Base-by-base conservation (phyloP, 2,329 filamentous ascomycete species). In the Fusarium incarnatum region DNA sequence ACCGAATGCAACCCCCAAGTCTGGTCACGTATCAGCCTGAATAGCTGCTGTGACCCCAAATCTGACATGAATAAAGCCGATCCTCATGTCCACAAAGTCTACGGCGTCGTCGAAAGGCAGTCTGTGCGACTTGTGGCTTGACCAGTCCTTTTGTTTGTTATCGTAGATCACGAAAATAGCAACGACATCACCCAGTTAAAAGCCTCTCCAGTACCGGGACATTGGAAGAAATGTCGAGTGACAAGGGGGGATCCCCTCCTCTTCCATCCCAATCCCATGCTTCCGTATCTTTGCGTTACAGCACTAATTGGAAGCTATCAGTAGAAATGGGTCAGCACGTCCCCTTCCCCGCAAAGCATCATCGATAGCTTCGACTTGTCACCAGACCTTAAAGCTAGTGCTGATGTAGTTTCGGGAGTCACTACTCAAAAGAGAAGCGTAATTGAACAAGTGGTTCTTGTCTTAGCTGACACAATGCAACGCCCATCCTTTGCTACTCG, bases 401-500 rank as follows among this genome's bases (percentile, higher is more conserved):
- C 63, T 67, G 62, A 67, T 67, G n/a, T 61, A 42, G 55, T 34
- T n/a, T 47, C 63, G 63, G 63, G 54, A 41, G 63, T 66, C 62
- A 67, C 56, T 61, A 61, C 63, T 66, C 23, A 67, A 66, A 66
- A 49, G 44, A 61, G 63, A 60, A 66, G 48, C 9, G 44, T 60
- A 48, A 46, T 25, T 37, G 60, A 46, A n/a, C 60, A 46, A 41
- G 52, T 64, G 60, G 50, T 40, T 46, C 13, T 47, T 34, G 15
- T 40, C 60, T 65, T 66, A 54, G 62, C 49, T 67, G 56, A 56
- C 63, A 67, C 37, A 62, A 60, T 56, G 45, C 18, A 52, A 68
- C 42, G 42, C 46, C 32, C 25, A 44, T 22, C 20, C 23, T 25
- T 54, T 54, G n/a, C 37, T 58, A 20, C 22, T 58, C 23, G 11